A percentile compares a stretch with the other conserved stretches of the same genome.
These are phyloP conservation scores for Eutypa lata DNA, from an alignment of 2,329 filamentous ascomycete genomes.

Conservation along the genomic window DNA sequence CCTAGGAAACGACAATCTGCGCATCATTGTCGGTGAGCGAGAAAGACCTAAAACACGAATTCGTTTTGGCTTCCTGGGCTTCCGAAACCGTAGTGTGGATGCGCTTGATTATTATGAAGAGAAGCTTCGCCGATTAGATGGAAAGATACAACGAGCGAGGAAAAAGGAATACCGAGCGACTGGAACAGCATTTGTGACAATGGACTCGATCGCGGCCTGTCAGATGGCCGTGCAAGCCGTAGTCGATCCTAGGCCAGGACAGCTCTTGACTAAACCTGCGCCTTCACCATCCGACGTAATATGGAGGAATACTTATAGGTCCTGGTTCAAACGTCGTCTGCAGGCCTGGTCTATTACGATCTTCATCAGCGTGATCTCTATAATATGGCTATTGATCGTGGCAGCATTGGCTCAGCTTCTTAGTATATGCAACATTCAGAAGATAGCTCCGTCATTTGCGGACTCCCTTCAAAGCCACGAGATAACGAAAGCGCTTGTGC, in stretches of 20 bases:
- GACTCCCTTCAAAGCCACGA: conserved; percentile 64
- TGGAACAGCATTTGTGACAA: conserved; percentile 90
- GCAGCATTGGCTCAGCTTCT: conserved; percentile 75
- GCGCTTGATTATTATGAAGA: conserved; percentile 95
- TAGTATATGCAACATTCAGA: conserved; percentile 75
- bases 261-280: conserved; percentile 79
- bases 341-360: conserved; percentile 81
- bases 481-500: conserved; percentile 72
- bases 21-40: conserved; percentile 41
- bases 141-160: conserved; percentile 66
- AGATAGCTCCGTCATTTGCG: conserved; percentile 68
- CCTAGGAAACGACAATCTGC: conserved; percentile 44
- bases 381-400: conserved; percentile 85
- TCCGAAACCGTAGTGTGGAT: conserved; percentile 73
- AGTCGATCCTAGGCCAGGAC: conserved; percentile 83
- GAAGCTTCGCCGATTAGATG: conserved; percentile 74
- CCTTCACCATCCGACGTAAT: conserved; percentile 90
- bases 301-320: conserved; percentile 89
- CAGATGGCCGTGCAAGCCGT: conserved; percentile 97
- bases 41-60: conserved; percentile 67
- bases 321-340: conserved; percentile 68
- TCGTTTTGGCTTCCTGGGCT: conserved; percentile 72
- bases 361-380: conserved; percentile 76
- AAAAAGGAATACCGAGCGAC: conserved; percentile 74
- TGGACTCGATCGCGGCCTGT: conserved; percentile 88